These are phyloP conservation scores for Phialophora expanda DNA, from an alignment of 2,329 filamentous ascomycete genomes.

Conservation along the genomic window DNA sequence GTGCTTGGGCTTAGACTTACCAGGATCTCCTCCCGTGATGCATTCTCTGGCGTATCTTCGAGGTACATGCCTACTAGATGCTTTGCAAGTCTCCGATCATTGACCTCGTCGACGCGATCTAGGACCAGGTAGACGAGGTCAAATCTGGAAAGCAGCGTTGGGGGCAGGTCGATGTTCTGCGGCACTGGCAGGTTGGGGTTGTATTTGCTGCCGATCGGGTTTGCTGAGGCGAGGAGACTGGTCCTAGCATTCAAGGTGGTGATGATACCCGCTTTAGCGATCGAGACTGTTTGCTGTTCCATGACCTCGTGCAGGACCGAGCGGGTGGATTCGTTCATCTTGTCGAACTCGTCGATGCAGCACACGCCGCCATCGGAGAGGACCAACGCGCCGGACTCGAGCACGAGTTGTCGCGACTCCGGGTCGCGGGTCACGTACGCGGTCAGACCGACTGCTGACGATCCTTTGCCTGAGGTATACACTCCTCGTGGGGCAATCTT, in stretches of 20 bases:
- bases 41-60: constrained; percentile 90
- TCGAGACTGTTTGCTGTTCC: constrained; percentile 80
- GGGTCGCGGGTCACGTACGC: constrained; percentile 78
- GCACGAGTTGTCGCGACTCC: constrained; percentile 73
- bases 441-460: constrained; percentile 75
- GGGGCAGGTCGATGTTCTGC: constrained; percentile 96
- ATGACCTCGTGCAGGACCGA: constrained; percentile 80
- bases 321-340: constrained; percentile 76
- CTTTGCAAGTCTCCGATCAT: constrained; percentile 84
- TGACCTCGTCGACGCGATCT: constrained; percentile 88
- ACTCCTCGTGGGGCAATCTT: constrained; percentile 92
- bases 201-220: constrained; percentile 97
- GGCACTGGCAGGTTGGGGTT: constrained; percentile 94
- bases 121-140: constrained; percentile 96
- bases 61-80: constrained; percentile 96
- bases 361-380: constrained; percentile 76
- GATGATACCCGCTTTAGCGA: constrained; percentile 78
- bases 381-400: constrained; percentile 75
- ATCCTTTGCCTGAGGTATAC: constrained; percentile 77
- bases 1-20: constrained; percentile 57
- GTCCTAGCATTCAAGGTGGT: constrained; percentile 93
- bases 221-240: constrained; percentile 93
- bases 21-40: constrained; percentile 75
- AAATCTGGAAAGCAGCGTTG: constrained; percentile 92
- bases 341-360: constrained; percentile 81